Percentiles rank a stretch among this genome's conserved stretches.
Evolutionary conservation across 2,329 filamentous ascomycete genomes (phyloP).

Genomic region (Diatrype stigma): DNA sequence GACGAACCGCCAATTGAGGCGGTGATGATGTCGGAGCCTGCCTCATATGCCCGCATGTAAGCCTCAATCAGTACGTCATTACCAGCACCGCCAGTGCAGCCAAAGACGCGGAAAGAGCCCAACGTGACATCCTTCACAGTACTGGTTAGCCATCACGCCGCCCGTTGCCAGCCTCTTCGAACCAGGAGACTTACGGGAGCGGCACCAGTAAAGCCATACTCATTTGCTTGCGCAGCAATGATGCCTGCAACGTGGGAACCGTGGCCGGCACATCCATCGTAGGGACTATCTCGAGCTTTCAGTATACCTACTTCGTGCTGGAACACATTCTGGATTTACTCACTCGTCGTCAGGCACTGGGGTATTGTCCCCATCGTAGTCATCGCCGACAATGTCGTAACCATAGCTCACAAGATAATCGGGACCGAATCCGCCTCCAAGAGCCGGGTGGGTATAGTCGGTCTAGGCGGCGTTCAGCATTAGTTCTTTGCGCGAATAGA

Average conservation of each 20-base stretch:
- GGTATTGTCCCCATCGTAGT: slow-evolving; percentile 35
- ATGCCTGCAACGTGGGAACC: slow-evolving; percentile 61
- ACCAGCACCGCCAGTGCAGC: slow-evolving; percentile 45
- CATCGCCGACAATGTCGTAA: slow-evolving; percentile 43
- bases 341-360: slow-evolving; percentile 25
- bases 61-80: slow-evolving; percentile 57
- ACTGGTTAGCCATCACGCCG: neutral
- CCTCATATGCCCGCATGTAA: slow-evolving; percentile 57
- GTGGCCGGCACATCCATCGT: slow-evolving; percentile 53
- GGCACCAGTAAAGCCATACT: slow-evolving; percentile 52
- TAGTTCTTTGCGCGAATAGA: neutral
- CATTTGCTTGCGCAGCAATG: slow-evolving; percentile 53
- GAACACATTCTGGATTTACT: neutral
- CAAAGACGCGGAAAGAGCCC: slow-evolving; percentile 55
- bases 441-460: slow-evolving; percentile 59
- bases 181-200: slow-evolving; percentile 35
- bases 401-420: slow-evolving; percentile 56
- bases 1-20: slow-evolving; percentile 48
- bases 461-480: slow-evolving; percentile 33
- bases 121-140: slow-evolving; percentile 39
- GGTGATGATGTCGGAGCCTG: slow-evolving; percentile 54
- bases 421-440: slow-evolving; percentile 60
- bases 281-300: slow-evolving; percentile 38
- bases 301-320: slow-evolving; percentile 4
- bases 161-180: too few relatives aligned